phyloP scores from a whole-genome alignment of 1,284 basidiomycete species.

The Marasmius fiardii region DNA sequence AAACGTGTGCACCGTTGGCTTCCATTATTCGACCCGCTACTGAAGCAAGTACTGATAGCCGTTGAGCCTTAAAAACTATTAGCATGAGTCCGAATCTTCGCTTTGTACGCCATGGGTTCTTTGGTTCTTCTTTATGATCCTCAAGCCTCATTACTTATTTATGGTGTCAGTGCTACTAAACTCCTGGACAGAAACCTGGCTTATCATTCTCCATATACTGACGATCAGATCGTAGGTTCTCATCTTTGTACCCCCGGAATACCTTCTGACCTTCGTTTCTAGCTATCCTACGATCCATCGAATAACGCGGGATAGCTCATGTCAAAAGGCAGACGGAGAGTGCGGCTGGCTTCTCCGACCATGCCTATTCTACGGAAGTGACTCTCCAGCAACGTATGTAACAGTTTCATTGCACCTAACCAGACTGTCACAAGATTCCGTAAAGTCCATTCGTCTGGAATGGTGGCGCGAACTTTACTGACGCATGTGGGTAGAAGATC shows the following conservation, averaged over 20 bases:
- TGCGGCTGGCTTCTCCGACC: slow-evolving; percentile 39
- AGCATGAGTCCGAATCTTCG: too few relatives aligned
- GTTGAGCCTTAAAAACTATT: too few relatives aligned
- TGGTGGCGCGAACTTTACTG: slow-evolving; percentile 55
- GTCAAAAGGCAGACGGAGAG: slow-evolving; percentile 37
- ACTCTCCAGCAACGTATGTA: slow-evolving; percentile 48
- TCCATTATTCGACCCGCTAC: too few relatives aligned
- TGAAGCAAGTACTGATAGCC: too few relatives aligned
- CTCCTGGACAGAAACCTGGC: slow-evolving; percentile 44
- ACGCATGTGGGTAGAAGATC: slow-evolving; percentile 40
- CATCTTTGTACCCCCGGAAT: not conserved
- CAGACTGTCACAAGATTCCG: not conserved
- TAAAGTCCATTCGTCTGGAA: slow-evolving; percentile 51
- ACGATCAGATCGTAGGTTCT: slow-evolving; percentile 34
- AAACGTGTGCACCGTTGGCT: too few relatives aligned
- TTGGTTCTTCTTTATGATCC: too few relatives aligned
- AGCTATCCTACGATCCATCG: slow-evolving; percentile 39
- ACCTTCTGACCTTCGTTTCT: not conserved
- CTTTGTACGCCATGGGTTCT: too few relatives aligned
- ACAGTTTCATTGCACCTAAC: not conserved
- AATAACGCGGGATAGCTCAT: slow-evolving; percentile 33
- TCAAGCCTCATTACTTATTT: too few relatives aligned
- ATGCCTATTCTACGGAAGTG: slow-evolving; percentile 53
- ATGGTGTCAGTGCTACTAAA: slow-evolving; percentile 28
- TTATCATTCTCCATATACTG: slow-evolving; percentile 44